phyloP scores from a whole-genome alignment of 106 monocot genomes.

The Ottelia alismoides region DNA sequence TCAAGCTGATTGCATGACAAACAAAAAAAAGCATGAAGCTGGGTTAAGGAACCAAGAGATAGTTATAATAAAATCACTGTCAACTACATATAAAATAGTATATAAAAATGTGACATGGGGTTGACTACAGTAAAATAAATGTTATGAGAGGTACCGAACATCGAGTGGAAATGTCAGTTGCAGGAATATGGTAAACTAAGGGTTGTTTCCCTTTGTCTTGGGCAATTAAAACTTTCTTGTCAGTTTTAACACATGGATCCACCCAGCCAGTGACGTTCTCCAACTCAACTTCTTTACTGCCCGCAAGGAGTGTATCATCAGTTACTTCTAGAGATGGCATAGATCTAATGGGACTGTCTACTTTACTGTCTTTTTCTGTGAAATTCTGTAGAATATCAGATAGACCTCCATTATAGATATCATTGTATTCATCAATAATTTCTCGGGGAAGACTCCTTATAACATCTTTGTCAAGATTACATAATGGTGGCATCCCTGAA shows the following conservation, averaged over 20 bases:
- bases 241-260: conserved; percentile 3
- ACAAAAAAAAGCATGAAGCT: too few relatives aligned
- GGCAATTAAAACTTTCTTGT: conserved; percentile 3
- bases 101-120: too few relatives aligned
- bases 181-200: neutral
- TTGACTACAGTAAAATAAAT: too few relatives aligned
- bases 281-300: neutral
- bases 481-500: conserved; percentile 40
- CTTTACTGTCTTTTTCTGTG: conserved; percentile 4
- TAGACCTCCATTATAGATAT: conserved; percentile 61
- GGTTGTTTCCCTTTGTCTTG: conserved; percentile 22
- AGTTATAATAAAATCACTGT: too few relatives aligned
- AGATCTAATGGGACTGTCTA: neutral
- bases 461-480: conserved; percentile 58
- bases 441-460: conserved; percentile 77
- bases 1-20: too few relatives aligned
- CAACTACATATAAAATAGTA: too few relatives aligned
- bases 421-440: conserved; percentile 73
- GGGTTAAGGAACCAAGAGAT: too few relatives aligned
- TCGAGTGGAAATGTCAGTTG: neutral
- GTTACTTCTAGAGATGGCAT: conserved; percentile 1
- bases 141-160: neutral
- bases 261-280: neutral
- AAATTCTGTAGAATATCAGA: conserved; percentile 25
- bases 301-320: neutral